These are phyloP conservation scores for Talaromyces stipitatus DNA, from an alignment of 495 filamentous ascomycete genomes.

Conservation along the genomic window DNA sequence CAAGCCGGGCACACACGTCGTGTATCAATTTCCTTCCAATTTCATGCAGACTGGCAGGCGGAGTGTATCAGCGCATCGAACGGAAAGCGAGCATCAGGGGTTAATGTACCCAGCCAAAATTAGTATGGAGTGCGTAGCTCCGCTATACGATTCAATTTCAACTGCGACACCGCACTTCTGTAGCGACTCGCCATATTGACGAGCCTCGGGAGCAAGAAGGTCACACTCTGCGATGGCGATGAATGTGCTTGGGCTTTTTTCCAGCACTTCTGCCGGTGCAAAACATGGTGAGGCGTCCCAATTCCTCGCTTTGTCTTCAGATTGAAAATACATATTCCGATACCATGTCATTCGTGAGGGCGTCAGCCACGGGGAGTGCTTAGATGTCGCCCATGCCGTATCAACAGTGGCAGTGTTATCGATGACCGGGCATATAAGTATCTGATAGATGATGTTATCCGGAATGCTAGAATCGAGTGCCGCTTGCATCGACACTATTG, in stretches of 20 bases:
- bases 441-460: background rate
- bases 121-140: background rate
- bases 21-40: background rate
- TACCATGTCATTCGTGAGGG: background rate
- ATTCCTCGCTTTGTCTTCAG: background rate
- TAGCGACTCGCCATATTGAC: background rate
- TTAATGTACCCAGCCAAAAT: background rate
- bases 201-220: background rate
- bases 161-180: background rate
- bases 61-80: background rate
- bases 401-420: background rate
- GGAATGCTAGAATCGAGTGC: background rate
- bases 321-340: background rate
- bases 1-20: background rate
- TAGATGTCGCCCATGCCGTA: background rate
- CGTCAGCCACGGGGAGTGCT: background rate
- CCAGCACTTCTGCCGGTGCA: background rate
- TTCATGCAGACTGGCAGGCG: background rate
- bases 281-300: background rate
- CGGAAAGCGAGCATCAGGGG: too few species aligned
- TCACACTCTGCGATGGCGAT: background rate
- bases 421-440: background rate
- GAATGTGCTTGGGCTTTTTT: background rate
- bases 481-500: background rate
- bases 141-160: background rate